Percentiles rank a stretch among this genome's conserved stretches.
Conservation (phyloP, 768 basidiomycete genomes). For the Serendipita sp. region DNA sequence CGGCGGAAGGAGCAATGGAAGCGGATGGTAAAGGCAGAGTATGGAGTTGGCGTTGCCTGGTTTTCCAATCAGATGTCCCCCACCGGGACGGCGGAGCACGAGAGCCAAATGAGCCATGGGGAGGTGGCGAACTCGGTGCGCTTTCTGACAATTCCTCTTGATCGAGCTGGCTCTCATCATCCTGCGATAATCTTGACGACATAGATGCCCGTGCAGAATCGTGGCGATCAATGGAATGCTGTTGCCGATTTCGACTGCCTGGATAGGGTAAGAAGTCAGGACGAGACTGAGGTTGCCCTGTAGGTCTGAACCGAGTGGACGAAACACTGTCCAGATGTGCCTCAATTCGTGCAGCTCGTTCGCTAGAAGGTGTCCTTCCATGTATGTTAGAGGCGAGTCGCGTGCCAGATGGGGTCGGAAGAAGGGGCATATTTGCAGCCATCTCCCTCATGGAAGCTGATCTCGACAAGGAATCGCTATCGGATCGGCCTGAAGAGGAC, state of each 20-base stretch:
- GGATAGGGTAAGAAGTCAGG: constrained; percentile 4
- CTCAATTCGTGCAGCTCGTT: constrained; percentile 1
- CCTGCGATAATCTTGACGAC: neutral
- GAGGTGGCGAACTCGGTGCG: neutral
- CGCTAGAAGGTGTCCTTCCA: neutral
- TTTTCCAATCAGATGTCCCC: neutral
- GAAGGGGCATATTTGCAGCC: neutral
- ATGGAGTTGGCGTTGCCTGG: neutral
- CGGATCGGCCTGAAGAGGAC: neutral
- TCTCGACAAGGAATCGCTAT: neutral
- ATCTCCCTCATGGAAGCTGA: neutral
- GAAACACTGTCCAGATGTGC: constrained; percentile 4
- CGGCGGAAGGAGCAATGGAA: neutral
- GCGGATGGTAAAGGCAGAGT: neutral
- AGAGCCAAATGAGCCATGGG: neutral
- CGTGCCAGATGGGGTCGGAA: neutral
- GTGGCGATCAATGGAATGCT: neutral
- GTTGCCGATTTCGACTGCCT: neutral
- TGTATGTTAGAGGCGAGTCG: neutral
- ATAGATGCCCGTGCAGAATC: neutral
- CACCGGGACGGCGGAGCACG: neutral
- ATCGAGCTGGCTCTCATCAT: neutral
- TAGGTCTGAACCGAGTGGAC: neutral
- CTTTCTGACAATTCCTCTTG: neutral
- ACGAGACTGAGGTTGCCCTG: neutral